These are phyloP conservation scores for Acrocalymma vagum DNA, from an alignment of 2,329 filamentous ascomycete genomes.

Conservation along the genomic window DNA sequence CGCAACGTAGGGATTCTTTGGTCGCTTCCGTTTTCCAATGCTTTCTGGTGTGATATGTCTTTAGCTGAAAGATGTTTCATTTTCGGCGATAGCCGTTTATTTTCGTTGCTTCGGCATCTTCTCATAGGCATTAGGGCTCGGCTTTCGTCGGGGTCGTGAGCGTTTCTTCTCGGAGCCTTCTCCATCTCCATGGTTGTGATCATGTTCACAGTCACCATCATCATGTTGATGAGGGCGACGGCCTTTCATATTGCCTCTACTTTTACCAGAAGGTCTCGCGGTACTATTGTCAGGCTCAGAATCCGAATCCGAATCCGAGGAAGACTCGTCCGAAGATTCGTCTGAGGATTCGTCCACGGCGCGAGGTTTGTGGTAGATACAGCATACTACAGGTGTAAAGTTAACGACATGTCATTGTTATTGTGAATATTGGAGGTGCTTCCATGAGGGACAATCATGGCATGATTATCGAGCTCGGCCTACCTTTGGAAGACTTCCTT, in stretches of 20 bases:
- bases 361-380: constrained; percentile 92
- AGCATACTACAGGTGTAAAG: constrained; percentile 75
- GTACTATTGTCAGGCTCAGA: constrained; percentile 62
- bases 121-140: constrained; percentile 85
- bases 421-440: not conserved
- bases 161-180: constrained; percentile 49
- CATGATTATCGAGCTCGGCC: constrained; percentile 10
- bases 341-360: constrained; percentile 75
- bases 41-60: not conserved
- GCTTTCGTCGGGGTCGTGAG: constrained; percentile 56
- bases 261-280: constrained; percentile 49
- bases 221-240: constrained; percentile 36
- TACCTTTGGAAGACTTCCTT: constrained; percentile 93
- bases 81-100: too few species aligned
- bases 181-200: constrained; percentile 50
- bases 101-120: constrained; percentile 68
- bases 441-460: not conserved
- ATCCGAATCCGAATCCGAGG: constrained; percentile 62
- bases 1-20: too few species aligned
- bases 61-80: too few species aligned
- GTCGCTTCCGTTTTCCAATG: not conserved
- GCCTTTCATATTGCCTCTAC: constrained; percentile 29
- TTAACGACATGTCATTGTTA: constrained; percentile 14
- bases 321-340: constrained; percentile 67
- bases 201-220: constrained; percentile 47